These are phyloP conservation scores for barrel medic (Medicago truncatula) DNA, from an alignment of 306 rosid species.

Conservation along the genomic window DNA sequence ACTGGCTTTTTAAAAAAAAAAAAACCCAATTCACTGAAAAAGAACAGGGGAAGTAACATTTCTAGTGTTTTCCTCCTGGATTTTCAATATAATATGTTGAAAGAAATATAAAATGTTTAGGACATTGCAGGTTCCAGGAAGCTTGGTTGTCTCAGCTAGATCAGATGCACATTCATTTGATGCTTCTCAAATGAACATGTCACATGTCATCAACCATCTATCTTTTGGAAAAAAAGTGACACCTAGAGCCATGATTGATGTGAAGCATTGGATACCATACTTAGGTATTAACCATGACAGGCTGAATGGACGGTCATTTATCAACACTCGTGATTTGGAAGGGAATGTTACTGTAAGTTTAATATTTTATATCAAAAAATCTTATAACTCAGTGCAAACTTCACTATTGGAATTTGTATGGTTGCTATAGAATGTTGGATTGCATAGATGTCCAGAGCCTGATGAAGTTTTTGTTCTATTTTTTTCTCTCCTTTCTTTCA, in stretches of 20 bases:
- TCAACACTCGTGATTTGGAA: constrained; percentile 67
- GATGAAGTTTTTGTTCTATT: background rate
- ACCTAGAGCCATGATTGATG: constrained; percentile 70
- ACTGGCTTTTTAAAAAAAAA: background rate
- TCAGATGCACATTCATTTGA: constrained; percentile 94
- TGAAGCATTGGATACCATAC: constrained; percentile 77
- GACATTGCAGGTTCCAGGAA: constrained; percentile 89
- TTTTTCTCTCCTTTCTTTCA: constrained; percentile 10
- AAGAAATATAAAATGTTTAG: constrained; percentile 39
- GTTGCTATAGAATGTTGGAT: constrained; percentile 26
- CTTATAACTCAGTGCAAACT: constrained; percentile 26
- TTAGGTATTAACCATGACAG: constrained; percentile 85
- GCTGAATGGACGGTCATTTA: constrained; percentile 81
- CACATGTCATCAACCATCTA: constrained; percentile 80
- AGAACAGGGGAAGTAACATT: constrained; percentile 6
- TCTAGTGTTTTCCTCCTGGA: constrained; percentile 2
- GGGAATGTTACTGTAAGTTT: constrained; percentile 93
- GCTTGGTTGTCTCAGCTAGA: constrained; percentile 78
- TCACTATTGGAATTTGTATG: constrained; percentile 35
- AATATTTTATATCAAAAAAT: background rate
- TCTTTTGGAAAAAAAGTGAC: constrained; percentile 76
- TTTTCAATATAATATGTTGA: constrained; percentile 22
- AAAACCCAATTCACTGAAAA: constrained; percentile 22
- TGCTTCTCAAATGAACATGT: constrained; percentile 95
- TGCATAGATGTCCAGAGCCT: constrained; percentile 18